Evolutionary conservation across 2,329 filamentous ascomycete species (phyloP).

Genomic region (Xylariaceae sp.): DNA sequence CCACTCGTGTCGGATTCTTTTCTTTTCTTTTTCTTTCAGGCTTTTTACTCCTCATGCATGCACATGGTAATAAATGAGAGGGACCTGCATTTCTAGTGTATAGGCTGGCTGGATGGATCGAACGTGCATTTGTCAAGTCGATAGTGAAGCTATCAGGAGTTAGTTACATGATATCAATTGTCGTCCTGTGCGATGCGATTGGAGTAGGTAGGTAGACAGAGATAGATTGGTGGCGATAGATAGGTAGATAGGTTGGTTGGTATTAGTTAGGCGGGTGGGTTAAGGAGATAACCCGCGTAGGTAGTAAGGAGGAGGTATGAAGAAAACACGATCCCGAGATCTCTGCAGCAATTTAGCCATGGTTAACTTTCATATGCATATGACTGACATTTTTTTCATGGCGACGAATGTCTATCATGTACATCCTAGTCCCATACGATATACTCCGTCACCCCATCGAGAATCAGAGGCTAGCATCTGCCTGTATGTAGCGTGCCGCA

Average conservation of each 20-base stretch:
- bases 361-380: conserved; percentile 8
- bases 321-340: conserved; percentile 3
- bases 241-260: neutral
- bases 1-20: conserved; percentile 1
- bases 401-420: conserved; percentile 10
- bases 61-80: conserved; percentile 1
- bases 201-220: neutral
- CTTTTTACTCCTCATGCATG: conserved; percentile 3
- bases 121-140: neutral
- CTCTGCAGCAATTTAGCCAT: conserved; percentile 7
- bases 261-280: neutral
- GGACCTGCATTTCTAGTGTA: conserved; percentile 3
- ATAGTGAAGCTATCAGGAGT: neutral
- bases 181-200: neutral
- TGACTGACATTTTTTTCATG: conserved; percentile 8
- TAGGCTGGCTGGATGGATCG: neutral
- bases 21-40: neutral
- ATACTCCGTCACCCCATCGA: conserved; percentile 14
- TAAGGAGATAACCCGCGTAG: too few relatives aligned
- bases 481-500: conserved; percentile 26
- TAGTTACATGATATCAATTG: neutral
- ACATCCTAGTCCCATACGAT: conserved; percentile 13
- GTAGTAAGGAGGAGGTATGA: neutral
- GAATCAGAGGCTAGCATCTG: conserved; percentile 21
- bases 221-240: neutral